Percentiles rank a stretch among this genome's conserved stretches.
Conservation (phyloP, 2,329 filamentous ascomycete genomes). For the Penicillium corylophilum region DNA sequence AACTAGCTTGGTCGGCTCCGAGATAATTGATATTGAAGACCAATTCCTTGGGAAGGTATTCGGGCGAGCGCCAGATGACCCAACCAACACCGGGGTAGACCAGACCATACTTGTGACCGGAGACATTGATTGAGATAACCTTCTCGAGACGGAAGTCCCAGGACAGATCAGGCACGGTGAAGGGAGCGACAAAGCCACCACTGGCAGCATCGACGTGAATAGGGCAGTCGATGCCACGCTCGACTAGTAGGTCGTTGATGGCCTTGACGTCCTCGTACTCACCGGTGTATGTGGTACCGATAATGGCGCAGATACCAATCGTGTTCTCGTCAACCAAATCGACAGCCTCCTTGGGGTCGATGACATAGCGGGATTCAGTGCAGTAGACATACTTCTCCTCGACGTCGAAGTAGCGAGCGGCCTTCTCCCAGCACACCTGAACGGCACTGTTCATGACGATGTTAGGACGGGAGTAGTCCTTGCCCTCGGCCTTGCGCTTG, state of each 20-base stretch:
- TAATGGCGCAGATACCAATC: slow-evolving; percentile 88
- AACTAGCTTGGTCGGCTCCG: slow-evolving; percentile 89
- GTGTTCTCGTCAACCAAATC: slow-evolving; percentile 66
- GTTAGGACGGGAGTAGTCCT: slow-evolving; percentile 78
- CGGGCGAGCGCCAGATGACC: slow-evolving; percentile 82
- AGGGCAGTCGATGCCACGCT: slow-evolving; percentile 72
- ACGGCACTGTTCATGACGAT: slow-evolving; percentile 95
- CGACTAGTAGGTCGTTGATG: slow-evolving; percentile 80
- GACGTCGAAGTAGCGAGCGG: slow-evolving; percentile 83
- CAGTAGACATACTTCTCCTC: slow-evolving; percentile 79
- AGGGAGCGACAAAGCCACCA: slow-evolving; percentile 90
- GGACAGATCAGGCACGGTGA: slow-evolving; percentile 75
- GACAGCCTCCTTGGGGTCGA: slow-evolving; percentile 63
- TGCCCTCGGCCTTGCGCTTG: slow-evolving; percentile 76
- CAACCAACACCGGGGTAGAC: slow-evolving; percentile 92
- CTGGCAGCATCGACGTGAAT: slow-evolving; percentile 94
- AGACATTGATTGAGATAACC: slow-evolving; percentile 91
- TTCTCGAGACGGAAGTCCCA: slow-evolving; percentile 92
- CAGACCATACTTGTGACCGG: slow-evolving; percentile 81
- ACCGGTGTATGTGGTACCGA: slow-evolving; percentile 92
- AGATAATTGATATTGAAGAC: slow-evolving; percentile 99
- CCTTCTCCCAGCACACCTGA: slow-evolving; percentile 97
- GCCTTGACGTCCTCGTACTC: slow-evolving; percentile 93
- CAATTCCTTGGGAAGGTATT: slow-evolving; percentile 83
- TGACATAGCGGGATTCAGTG: slow-evolving; percentile 60